These are phyloP conservation scores for Termitomyces sp. DNA, from an alignment of 1,284 basidiomycete species.

Conservation along the genomic window DNA sequence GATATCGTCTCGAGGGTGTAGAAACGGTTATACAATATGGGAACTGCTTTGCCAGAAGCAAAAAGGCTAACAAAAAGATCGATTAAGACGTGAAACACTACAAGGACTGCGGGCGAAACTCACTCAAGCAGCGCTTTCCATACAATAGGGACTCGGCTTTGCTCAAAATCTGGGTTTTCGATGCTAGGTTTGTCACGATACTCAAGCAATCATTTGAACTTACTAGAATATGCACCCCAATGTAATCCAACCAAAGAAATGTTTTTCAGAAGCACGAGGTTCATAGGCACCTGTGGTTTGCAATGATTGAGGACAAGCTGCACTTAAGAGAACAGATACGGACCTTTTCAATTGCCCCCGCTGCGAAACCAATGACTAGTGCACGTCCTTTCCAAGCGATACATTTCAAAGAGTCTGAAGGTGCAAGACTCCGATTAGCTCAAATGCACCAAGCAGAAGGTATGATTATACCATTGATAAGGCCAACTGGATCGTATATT, in stretches of 20 bases:
- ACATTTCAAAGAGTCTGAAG: conserved; percentile 75
- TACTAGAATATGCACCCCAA: conserved; percentile 80
- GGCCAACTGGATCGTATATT: conserved; percentile 86
- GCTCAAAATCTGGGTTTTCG: conserved; percentile 55
- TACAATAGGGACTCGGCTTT: conserved; percentile 58
- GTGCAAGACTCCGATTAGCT: conserved; percentile 10
- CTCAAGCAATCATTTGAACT: conserved; percentile 23
- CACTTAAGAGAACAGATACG: not conserved
- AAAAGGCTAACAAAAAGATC: conserved; percentile 52
- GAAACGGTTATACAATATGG: conserved; percentile 69
- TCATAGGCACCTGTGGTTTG: conserved; percentile 67
- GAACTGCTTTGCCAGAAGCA: conserved; percentile 58
- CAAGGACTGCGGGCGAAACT: conserved; percentile 21
- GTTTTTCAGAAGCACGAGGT: conserved; percentile 86
- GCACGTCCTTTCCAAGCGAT: conserved; percentile 93
- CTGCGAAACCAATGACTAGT: conserved; percentile 89
- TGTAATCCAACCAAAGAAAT: conserved; percentile 77
- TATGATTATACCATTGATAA: conserved; percentile 51
- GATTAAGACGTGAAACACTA: not conserved
- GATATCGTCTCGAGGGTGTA: conserved; percentile 59
- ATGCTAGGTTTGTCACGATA: not conserved
- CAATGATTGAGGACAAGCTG: not conserved
- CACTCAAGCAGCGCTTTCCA: conserved; percentile 74
- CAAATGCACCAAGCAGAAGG: conserved; percentile 8
- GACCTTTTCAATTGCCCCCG: conserved; percentile 86